Evolutionary conservation across 2,329 filamentous ascomycete species (phyloP).

Genomic region (Trichoderma sp.): DNA sequence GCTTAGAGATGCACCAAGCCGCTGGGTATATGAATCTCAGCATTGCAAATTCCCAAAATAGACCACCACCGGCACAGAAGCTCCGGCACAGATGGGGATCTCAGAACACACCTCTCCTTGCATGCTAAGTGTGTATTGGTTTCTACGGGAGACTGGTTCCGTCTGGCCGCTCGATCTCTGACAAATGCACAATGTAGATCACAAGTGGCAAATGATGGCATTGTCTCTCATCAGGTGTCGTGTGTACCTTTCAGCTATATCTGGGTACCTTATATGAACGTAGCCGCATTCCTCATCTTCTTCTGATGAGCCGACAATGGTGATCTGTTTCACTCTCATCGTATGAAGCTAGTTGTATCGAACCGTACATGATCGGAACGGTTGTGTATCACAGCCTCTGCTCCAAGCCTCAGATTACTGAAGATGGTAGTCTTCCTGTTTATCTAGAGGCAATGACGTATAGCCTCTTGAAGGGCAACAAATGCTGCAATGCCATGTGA

Average conservation of each 20-base stretch:
- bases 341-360: not conserved
- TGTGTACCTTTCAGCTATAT: too few species aligned
- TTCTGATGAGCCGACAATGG: not conserved
- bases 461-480: not conserved
- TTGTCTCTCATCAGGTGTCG: not conserved
- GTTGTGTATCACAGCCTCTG: not conserved
- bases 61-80: not conserved
- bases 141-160: not conserved
- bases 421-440: not conserved
- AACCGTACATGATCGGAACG: not conserved
- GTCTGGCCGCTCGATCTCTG: not conserved
- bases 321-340: not conserved
- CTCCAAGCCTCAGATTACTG: not conserved
- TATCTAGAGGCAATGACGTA: slow-evolving; percentile 8
- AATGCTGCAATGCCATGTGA: not conserved
- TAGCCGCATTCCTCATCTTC: not conserved
- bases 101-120: not conserved
- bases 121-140: not conserved
- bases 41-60: not conserved
- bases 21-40: not conserved
- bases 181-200: slow-evolving; percentile 6
- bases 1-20: not conserved
- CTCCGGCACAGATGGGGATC: slow-evolving; percentile 4
- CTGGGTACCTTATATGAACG: not conserved
- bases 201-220: slow-evolving; percentile 13